A percentile compares a stretch with the other conserved stretches of the same genome.
Evolutionary conservation across 148 eudicot genomes (phyloP).

Genomic region (Rheum nobile): DNA sequence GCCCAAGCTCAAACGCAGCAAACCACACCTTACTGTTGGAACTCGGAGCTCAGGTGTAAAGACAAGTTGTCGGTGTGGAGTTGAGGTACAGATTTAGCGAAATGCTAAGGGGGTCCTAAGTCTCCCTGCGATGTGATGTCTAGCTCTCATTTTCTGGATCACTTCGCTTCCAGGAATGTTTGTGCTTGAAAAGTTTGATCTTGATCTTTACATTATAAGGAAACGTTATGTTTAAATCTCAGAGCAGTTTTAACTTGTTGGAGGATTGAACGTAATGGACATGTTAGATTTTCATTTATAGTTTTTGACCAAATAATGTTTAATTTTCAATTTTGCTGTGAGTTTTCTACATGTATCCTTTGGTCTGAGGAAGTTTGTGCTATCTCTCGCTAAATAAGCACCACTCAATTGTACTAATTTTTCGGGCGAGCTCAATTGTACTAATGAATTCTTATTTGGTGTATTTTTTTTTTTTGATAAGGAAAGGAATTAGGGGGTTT

Average conservation of each 20-base stretch:
- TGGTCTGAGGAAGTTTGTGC: too few relatives aligned
- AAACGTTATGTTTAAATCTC: not conserved
- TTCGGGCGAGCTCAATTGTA: too few relatives aligned
- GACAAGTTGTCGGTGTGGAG: not conserved
- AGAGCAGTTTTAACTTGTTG: not conserved
- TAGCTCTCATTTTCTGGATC: not conserved
- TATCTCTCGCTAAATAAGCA: too few relatives aligned
- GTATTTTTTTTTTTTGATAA: too few relatives aligned
- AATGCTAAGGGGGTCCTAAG: not conserved
- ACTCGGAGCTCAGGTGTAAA: constrained; percentile 42
- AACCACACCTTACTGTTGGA: constrained; percentile 76
- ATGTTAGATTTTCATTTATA: not conserved
- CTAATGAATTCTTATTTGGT: too few relatives aligned
- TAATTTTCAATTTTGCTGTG: too few relatives aligned
- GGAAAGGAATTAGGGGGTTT: too few relatives aligned
- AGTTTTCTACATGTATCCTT: too few relatives aligned
- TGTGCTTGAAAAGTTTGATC: not conserved
- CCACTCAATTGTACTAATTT: too few relatives aligned
- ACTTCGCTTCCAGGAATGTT: not conserved
- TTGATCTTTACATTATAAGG: not conserved
- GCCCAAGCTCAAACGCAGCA: constrained; percentile 53
- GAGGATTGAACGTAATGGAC: not conserved
- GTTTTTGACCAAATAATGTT: too few relatives aligned
- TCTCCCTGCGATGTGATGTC: not conserved
- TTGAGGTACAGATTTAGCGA: too few relatives aligned